Evolutionary conservation across 768 basidiomycete species (phyloP).

Genomic region (Cyathus striatus): DNA sequence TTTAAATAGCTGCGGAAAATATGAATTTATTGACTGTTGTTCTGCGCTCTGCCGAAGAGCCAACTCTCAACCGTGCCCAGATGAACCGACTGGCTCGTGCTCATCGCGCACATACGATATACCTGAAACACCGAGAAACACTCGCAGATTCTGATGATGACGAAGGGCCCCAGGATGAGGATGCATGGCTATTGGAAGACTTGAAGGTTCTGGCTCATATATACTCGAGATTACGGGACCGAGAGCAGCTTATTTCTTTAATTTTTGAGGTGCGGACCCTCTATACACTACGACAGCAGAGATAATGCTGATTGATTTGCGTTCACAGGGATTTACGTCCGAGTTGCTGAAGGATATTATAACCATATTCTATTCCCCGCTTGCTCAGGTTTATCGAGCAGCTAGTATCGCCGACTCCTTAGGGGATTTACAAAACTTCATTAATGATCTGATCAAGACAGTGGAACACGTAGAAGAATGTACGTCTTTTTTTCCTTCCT

Average conservation of each 20-base stretch:
- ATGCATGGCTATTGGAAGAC: conserved; percentile 96
- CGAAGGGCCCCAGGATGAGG: conserved; percentile 89
- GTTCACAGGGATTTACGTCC: conserved; percentile 78
- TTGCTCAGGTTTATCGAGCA: conserved; percentile 96
- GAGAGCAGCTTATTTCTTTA: conserved; percentile 87
- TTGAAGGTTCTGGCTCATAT: conserved; percentile 74
- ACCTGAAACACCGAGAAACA: conserved; percentile 53
- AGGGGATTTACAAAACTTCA: conserved; percentile 85
- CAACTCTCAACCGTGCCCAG: conserved; percentile 70
- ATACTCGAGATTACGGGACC: conserved; percentile 76
- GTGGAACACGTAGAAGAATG: conserved; percentile 89
- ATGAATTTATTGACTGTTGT: conserved; percentile 77
- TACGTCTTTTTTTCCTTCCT: conserved; percentile 33
- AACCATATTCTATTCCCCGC: conserved; percentile 95
- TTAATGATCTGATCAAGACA: conserved; percentile 92
- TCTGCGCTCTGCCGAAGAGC: conserved; percentile 73
- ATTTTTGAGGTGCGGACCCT: conserved; percentile 77
- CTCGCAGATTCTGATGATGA: conserved; percentile 87
- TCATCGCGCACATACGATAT: conserved; percentile 73
- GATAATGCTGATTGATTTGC: background rate
- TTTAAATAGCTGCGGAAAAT: conserved; percentile 52
- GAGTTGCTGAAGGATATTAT: conserved; percentile 97
- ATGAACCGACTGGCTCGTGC: conserved; percentile 77
- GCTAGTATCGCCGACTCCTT: conserved; percentile 96
- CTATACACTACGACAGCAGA: too few relatives aligned